Evolutionary conservation across 768 basidiomycete genomes (phyloP).

Genomic region (Podaxis rugospora): DNA sequence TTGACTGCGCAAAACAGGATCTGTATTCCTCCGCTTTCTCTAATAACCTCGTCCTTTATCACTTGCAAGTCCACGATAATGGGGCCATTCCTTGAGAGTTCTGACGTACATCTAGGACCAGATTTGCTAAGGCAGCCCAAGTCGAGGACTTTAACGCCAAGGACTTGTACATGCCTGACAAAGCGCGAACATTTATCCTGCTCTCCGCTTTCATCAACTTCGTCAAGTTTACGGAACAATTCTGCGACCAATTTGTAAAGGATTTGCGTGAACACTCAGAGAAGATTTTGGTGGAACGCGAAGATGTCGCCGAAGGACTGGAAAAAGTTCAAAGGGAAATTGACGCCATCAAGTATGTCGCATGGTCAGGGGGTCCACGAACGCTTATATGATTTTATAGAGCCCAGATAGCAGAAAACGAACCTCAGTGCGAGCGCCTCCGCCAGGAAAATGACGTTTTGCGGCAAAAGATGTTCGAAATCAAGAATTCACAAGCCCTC

Average conservation of each 20-base stretch:
- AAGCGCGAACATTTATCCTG: conserved; percentile 66
- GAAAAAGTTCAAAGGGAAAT: conserved; percentile 48
- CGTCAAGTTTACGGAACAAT: conserved; percentile 82
- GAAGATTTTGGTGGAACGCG: conserved; percentile 56
- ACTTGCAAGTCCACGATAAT: conserved; percentile 44
- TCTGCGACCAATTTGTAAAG: conserved; percentile 53
- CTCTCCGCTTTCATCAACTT: conserved; percentile 93
- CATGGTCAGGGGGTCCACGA: not conserved
- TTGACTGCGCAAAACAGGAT: conserved; percentile 40
- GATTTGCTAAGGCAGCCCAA: conserved; percentile 69
- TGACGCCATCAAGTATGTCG: conserved; percentile 49
- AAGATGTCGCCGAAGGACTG: conserved; percentile 46
- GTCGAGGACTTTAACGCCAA: conserved; percentile 73
- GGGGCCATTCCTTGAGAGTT: not conserved
- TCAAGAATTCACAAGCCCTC: conserved; percentile 58
- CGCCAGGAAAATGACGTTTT: conserved; percentile 56
- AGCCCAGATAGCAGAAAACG: conserved; percentile 60
- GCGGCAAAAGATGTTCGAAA: conserved; percentile 61
- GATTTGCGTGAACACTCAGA: conserved; percentile 60
- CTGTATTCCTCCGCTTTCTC: conserved; percentile 55
- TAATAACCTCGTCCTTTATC: conserved; percentile 63
- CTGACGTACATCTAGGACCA: conserved; percentile 35
- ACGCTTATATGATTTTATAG: conserved; percentile 28
- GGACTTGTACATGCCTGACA: conserved; percentile 71
- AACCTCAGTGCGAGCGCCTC: conserved; percentile 61